A percentile compares a stretch with the other conserved stretches of the same genome.
These are phyloP conservation scores for Gossypium stocksii DNA, from an alignment of 345 rosid genomes.

Conservation along the genomic window DNA sequence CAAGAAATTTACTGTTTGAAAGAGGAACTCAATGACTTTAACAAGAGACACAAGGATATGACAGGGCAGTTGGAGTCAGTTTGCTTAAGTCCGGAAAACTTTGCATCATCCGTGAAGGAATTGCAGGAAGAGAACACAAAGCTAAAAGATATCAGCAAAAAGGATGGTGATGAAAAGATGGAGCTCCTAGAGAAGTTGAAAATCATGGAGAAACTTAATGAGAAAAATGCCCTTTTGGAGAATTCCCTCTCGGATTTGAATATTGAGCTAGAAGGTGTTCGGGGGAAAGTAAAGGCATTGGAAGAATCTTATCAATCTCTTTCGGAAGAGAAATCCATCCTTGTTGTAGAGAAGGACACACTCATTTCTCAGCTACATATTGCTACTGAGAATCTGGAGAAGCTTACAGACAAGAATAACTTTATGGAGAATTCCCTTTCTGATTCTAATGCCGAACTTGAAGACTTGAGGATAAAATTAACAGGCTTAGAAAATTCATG, in stretches of 20 bases:
- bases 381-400: slow-evolving; percentile 46
- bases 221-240: slow-evolving; percentile 76
- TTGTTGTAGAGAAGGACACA: slow-evolving; percentile 55
- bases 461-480: slow-evolving; percentile 44
- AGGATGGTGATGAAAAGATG: slow-evolving; percentile 47
- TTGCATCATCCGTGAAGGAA: slow-evolving; percentile 61
- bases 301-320: slow-evolving; percentile 66
- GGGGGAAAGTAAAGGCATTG: slow-evolving; percentile 53
- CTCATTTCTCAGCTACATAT: slow-evolving; percentile 54
- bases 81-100: slow-evolving; percentile 51
- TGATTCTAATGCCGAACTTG: slow-evolving; percentile 73
- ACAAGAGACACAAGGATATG: slow-evolving; percentile 54
- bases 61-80: slow-evolving; percentile 68
- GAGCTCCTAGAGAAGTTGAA: slow-evolving; percentile 61
- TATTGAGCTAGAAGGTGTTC: slow-evolving; percentile 67
- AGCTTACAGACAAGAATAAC: slow-evolving; percentile 58
- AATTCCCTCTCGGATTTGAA: slow-evolving; percentile 84
- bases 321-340: slow-evolving; percentile 56
- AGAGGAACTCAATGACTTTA: slow-evolving; percentile 79
- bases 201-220: slow-evolving; percentile 69
- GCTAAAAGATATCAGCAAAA: slow-evolving; percentile 49
- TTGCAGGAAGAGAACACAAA: slow-evolving; percentile 58
- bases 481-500: slow-evolving; percentile 63
- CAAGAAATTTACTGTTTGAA: slow-evolving; percentile 95
- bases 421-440: slow-evolving; percentile 67